These are phyloP conservation scores for Ilyonectria sp. DNA, from an alignment of 2,329 filamentous ascomycete genomes.

Conservation along the genomic window DNA sequence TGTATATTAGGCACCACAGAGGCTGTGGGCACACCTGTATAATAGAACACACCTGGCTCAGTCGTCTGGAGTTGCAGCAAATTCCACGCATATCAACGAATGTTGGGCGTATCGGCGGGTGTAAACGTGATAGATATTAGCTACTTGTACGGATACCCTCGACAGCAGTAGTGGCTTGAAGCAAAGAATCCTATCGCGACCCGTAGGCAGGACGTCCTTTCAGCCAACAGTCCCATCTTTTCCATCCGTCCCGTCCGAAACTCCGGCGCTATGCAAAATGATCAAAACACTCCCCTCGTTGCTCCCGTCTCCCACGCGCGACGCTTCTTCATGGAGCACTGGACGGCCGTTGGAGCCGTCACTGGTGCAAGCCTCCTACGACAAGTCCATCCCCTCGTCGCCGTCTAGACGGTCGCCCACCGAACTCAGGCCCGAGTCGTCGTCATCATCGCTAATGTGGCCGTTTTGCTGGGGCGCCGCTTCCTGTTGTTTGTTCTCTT, in stretches of 20 bases:
- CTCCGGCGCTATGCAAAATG: slow-evolving; percentile 51
- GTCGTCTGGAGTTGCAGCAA: background rate
- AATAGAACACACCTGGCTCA: slow-evolving; percentile 9
- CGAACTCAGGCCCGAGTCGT: slow-evolving; percentile 71
- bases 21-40: slow-evolving; percentile 9
- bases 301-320: background rate
- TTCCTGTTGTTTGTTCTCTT: slow-evolving; percentile 21
- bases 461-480: slow-evolving; percentile 43
- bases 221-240: slow-evolving; percentile 27
- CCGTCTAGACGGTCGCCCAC: slow-evolving; percentile 64
- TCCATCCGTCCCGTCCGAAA: slow-evolving; percentile 36
- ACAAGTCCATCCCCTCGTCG: slow-evolving; percentile 64
- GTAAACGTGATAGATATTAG: slow-evolving; percentile 21
- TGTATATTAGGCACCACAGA: slow-evolving; percentile 18
- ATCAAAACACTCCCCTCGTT: slow-evolving; percentile 22
- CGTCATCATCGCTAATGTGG: slow-evolving; percentile 54
- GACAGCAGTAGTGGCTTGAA: slow-evolving; percentile 8
- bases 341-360: background rate
- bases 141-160: slow-evolving; percentile 12
- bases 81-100: background rate
- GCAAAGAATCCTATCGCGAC: slow-evolving; percentile 9
- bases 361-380: slow-evolving; percentile 41
- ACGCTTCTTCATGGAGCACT: background rate
- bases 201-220: slow-evolving; percentile 6
- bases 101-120: background rate